Conservation (phyloP, 2,329 filamentous ascomycete species). For the Fusarium euwallaceae region DNA sequence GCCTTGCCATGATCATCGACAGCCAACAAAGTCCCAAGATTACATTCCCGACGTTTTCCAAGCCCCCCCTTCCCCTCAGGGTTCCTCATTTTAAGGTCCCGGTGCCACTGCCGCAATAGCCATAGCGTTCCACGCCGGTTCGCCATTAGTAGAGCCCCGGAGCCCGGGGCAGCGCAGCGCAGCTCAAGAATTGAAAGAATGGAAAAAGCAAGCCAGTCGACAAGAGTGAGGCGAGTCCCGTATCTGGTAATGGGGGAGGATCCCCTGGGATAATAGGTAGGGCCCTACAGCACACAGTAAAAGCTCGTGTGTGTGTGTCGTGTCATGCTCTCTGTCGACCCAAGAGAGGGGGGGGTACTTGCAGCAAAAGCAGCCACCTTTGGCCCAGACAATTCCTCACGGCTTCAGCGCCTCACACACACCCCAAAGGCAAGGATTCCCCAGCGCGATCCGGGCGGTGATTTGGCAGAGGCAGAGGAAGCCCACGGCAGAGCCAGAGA, state of each 20-base stretch:
- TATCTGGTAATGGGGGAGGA: neutral
- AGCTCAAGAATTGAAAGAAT: neutral
- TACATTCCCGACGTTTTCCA: conserved; percentile 2
- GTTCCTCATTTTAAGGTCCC: conserved; percentile 14
- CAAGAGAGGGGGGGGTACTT: neutral
- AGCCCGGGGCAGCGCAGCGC: neutral
- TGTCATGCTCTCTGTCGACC: conserved; percentile 29
- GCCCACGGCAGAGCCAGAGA: conserved; percentile 1
- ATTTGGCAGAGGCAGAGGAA: conserved; percentile 26
- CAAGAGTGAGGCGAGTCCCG: conserved; percentile 38
- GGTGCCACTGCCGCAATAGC: conserved; percentile 12
- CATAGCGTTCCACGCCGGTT: conserved; percentile 1
- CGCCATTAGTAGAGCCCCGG: neutral
- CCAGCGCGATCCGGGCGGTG: conserved; percentile 36
- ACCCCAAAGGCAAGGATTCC: conserved; percentile 45
- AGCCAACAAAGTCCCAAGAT: neutral
- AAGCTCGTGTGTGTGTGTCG: conserved; percentile 25
- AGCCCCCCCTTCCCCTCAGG: neutral
- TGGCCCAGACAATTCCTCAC: neutral
- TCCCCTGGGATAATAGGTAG: neutral
- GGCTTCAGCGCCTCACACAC: conserved; percentile 27
- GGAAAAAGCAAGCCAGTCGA: conserved; percentile 12
- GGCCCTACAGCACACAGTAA: neutral
- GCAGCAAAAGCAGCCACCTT: neutral
- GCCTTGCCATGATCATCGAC: neutral